Evolutionary conservation across 78 protist species (phyloP).

Genomic region (Mantamonas sphyraenae): DNA sequence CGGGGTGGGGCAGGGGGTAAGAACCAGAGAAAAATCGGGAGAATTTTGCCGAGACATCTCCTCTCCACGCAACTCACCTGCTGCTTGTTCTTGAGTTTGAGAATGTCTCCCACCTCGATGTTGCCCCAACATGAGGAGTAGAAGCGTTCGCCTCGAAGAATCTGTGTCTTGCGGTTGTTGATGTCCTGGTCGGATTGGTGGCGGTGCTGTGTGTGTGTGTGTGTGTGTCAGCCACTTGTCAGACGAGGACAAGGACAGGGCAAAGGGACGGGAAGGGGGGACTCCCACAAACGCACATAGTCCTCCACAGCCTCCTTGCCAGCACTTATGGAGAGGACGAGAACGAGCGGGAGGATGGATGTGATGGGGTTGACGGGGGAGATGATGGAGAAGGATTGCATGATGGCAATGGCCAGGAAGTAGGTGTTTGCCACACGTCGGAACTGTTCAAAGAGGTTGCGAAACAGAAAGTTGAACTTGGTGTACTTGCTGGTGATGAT

Average conservation of each 20-base stretch:
- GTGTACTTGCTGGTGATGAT: conserved; percentile 21
- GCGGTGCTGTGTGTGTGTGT: neutral
- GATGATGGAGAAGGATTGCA: neutral
- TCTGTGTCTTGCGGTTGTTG: too few relatives aligned
- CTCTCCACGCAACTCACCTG: too few relatives aligned
- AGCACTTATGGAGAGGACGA: conserved; percentile 42
- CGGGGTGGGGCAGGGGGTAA: too few relatives aligned
- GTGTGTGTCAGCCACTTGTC: neutral
- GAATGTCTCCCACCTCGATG: conserved; percentile 46
- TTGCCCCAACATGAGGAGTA: conserved; percentile 18
- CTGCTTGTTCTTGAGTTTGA: conserved; percentile 5
- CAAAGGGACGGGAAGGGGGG: neutral
- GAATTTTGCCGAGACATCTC: too few relatives aligned
- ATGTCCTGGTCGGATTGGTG: neutral
- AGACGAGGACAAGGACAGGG: neutral
- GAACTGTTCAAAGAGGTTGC: conserved; percentile 30
- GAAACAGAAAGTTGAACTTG: conserved; percentile 3
- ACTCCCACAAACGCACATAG: neutral
- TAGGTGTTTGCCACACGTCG: conserved; percentile 6
- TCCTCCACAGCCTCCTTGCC: conserved; percentile 60
- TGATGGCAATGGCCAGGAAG: conserved; percentile 7
- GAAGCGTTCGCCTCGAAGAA: too few relatives aligned
- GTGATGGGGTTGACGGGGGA: neutral
- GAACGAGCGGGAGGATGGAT: conserved; percentile 24
- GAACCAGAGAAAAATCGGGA: too few relatives aligned